phyloP scores from a whole-genome alignment of 208 protist species.

The Tetramitus jugosus region DNA sequence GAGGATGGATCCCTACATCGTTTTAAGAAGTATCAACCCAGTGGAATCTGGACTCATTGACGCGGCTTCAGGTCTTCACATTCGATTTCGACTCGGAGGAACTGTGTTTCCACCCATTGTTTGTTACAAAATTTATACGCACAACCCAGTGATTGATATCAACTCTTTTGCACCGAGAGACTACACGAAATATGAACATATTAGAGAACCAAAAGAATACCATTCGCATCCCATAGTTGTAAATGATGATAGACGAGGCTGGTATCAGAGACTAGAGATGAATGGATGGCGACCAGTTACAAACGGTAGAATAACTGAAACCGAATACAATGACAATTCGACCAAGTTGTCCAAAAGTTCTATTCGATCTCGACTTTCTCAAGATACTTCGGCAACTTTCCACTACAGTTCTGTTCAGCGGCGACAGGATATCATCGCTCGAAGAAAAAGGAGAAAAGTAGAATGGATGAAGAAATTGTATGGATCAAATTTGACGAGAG shows the following conservation, averaged over 20 bases:
- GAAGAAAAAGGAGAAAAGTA: background rate
- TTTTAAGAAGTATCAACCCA: slow-evolving; percentile 45
- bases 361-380: background rate
- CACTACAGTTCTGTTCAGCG: background rate
- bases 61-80: slow-evolving; percentile 38
- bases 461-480: background rate
- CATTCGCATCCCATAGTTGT: background rate
- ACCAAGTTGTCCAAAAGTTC: background rate
- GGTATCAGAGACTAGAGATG: slow-evolving; percentile 5
- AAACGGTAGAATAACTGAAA: background rate
- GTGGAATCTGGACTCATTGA: slow-evolving; percentile 39
- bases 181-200: slow-evolving; percentile 31
- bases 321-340: background rate
- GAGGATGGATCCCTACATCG: slow-evolving; percentile 17
- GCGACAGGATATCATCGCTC: background rate
- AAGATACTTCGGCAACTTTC: background rate
- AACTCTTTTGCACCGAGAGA: slow-evolving; percentile 41
- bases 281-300: slow-evolving; percentile 7
- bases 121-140: slow-evolving; percentile 48
- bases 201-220: background rate
- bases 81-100: slow-evolving; percentile 44
- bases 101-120: slow-evolving; percentile 42
- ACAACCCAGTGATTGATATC: slow-evolving; percentile 38
- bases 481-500: background rate
- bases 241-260: background rate